Evolutionary conservation across 2,329 filamentous ascomycete genomes (phyloP), one percentile per base, ranked within the genome.

Genomic region (Talaromyces verruculosus): DNA sequence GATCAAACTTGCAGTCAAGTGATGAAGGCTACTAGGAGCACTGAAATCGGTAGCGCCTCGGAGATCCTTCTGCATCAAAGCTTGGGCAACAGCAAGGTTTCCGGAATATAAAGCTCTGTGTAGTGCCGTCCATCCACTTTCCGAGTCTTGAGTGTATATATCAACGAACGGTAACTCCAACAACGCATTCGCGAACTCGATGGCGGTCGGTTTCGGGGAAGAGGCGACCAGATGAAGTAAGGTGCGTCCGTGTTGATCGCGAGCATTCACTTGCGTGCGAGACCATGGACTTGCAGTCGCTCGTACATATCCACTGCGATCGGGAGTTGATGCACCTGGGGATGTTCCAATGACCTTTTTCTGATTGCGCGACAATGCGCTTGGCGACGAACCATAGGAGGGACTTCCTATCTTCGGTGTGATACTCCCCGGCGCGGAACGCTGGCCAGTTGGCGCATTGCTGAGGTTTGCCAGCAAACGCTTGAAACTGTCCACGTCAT

Each of bases 401-500:
- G 73, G 71, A 65, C 75, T 77, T 66, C 72, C 74, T 67, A 70
- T 64, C 39, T 74, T 76, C 68, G 73, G 64, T 63, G 66, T 65
- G 49, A 72, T 63, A 28, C 68, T 65, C 41, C 71, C 72, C 69
- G 71, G 73, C 53, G 69, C 64, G 66, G 71, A 65, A 65, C 76
- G 70, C 66, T 75, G 76, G 55, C 74, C 70, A 68, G 73, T 74
- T 67, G 73, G 68, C 53, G 76, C 82, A 84, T 81, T 85, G 76
- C 85, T 84, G 80, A 89, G 85, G 78, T 87, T 88, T 76, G 89
- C 89, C 86, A 99, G 86, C 77, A 96, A 87, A 83, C 90, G 90
- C 83, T 91, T 90, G 86, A 99, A 98, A 77, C 84, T 88, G 79
- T 96, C 93, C 88, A 97, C 91, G 88, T 99, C 93, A 86, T 97